A percentile compares a stretch with the other conserved stretches of the same genome.
Conservation (phyloP, 805 yeast genomes). For the Candida ovalis region DNA sequence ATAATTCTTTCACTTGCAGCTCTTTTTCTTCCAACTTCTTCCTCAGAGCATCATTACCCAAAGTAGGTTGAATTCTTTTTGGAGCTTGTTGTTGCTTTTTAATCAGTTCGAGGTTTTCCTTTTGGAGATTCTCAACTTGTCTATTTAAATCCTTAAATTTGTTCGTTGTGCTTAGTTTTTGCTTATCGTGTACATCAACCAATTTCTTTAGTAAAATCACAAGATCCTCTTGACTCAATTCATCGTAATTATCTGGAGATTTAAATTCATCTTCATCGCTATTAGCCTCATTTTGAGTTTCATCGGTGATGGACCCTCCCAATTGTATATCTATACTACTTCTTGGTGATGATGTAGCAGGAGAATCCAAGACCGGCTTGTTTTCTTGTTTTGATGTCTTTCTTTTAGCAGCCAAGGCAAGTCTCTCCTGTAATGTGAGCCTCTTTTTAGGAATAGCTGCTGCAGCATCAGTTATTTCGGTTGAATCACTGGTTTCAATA, state of each 20-base stretch:
- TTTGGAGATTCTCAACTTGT: slow-evolving; percentile 29
- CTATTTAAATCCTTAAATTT: slow-evolving; percentile 12
- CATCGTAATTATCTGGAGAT: slow-evolving; percentile 14
- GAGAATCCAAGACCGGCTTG: background rate
- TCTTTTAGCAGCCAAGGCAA: slow-evolving; percentile 71
- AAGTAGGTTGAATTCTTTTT: slow-evolving; percentile 9
- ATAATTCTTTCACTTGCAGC: slow-evolving; percentile 55
- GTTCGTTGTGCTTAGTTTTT: slow-evolving; percentile 3
- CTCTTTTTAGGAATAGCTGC: slow-evolving; percentile 43
- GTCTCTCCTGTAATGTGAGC: slow-evolving; percentile 76
- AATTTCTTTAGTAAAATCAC: slow-evolving; percentile 10
- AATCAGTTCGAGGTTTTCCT: slow-evolving; percentile 13
- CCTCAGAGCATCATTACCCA: slow-evolving; percentile 16
- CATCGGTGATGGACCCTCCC: background rate
- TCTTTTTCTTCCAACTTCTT: slow-evolving; percentile 48
- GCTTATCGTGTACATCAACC: slow-evolving; percentile 2
- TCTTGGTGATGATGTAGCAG: slow-evolving; percentile 1
- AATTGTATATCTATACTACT: slow-evolving; percentile 4
- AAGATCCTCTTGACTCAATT: slow-evolving; percentile 11
- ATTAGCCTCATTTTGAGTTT: background rate
- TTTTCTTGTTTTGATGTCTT: slow-evolving; percentile 14
- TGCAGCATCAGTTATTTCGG: background rate
- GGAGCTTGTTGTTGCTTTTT: slow-evolving; percentile 4
- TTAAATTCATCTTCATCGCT: slow-evolving; percentile 3
- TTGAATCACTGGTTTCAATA: no score